A percentile compares a stretch with the other conserved stretches of the same genome.
These are phyloP conservation scores for Talaromyces pinophilus DNA, from an alignment of 2,329 filamentous ascomycete genomes.

Conservation along the genomic window DNA sequence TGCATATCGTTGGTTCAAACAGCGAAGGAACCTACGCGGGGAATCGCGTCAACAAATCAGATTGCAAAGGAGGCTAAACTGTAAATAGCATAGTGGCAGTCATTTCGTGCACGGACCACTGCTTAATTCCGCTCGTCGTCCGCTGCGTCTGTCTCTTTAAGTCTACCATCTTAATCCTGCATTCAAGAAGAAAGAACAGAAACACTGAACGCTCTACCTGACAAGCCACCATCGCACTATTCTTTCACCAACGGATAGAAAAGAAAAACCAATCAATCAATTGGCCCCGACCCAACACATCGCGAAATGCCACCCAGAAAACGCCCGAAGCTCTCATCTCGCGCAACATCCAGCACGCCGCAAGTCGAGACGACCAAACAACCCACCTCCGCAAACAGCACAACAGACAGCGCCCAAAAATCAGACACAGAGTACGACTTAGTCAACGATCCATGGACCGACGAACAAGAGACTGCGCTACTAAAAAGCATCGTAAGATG, in stretches of 20 bases:
- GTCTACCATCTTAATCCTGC: neutral
- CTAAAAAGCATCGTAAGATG: constrained; percentile 91
- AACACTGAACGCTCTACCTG: neutral
- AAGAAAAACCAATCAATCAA: too few species aligned
- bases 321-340: constrained; percentile 56
- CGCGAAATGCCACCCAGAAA: constrained; percentile 56
- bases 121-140: constrained; percentile 31
- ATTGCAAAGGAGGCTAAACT: constrained; percentile 24
- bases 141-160: neutral
- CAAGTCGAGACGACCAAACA: constrained; percentile 33
- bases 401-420: constrained; percentile 35
- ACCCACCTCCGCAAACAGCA: constrained; percentile 33
- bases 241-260: neutral
- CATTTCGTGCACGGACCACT: constrained; percentile 31
- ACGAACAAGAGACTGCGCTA: constrained; percentile 89
- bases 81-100: constrained; percentile 23
- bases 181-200: neutral
- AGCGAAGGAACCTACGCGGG: neutral
- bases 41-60: constrained; percentile 16
- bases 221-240: neutral
- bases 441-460: constrained; percentile 80
- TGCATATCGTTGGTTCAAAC: neutral
- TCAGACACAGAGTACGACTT: constrained; percentile 49
- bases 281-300: neutral
- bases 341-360: constrained; percentile 33